A percentile compares a stretch with the other conserved stretches of the same genome.
phyloP scores from a whole-genome alignment of 1,284 basidiomycete genomes.

The Porodaedalea pini region DNA sequence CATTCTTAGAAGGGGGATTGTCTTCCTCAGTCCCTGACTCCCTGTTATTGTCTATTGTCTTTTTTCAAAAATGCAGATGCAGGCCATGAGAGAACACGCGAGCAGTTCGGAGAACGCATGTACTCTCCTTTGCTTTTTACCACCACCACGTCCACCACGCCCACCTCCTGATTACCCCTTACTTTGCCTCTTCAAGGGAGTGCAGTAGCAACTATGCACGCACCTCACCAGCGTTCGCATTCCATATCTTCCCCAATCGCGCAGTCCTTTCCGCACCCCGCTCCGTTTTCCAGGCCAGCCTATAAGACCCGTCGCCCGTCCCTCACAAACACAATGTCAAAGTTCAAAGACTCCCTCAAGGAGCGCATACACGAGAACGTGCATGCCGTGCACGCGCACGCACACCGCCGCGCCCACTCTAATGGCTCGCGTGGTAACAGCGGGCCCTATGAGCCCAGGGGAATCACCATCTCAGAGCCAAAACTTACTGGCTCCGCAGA shows the following conservation, averaged over 20 bases:
- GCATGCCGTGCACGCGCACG: slow-evolving; percentile 31
- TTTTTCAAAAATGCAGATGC: not conserved
- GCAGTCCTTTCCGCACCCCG: slow-evolving; percentile 3
- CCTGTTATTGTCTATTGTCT: not conserved
- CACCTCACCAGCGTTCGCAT: not conserved
- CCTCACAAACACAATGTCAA: slow-evolving; percentile 14
- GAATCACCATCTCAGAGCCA: slow-evolving; percentile 59
- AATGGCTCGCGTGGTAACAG: not conserved
- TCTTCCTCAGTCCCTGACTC: not conserved
- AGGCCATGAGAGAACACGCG: not conserved
- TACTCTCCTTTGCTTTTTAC: slow-evolving; percentile 2
- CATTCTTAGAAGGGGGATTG: not conserved
- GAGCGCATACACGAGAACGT: slow-evolving; percentile 23
- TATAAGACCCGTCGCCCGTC: slow-evolving; percentile 13
- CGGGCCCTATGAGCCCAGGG: slow-evolving; percentile 35
- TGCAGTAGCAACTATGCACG: slow-evolving; percentile 4
- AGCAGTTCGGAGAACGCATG: not conserved
- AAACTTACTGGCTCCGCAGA: slow-evolving; percentile 39
- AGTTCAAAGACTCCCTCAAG: slow-evolving; percentile 15
- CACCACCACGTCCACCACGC: too few species aligned
- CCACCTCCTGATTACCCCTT: not conserved
- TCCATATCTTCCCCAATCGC: slow-evolving; percentile 19
- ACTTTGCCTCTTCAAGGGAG: not conserved
- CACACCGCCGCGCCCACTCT: slow-evolving; percentile 7
- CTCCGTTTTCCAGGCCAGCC: not conserved